Evolutionary conservation across 257 asterid species (phyloP).

Genomic region (Henckelia pumila): DNA sequence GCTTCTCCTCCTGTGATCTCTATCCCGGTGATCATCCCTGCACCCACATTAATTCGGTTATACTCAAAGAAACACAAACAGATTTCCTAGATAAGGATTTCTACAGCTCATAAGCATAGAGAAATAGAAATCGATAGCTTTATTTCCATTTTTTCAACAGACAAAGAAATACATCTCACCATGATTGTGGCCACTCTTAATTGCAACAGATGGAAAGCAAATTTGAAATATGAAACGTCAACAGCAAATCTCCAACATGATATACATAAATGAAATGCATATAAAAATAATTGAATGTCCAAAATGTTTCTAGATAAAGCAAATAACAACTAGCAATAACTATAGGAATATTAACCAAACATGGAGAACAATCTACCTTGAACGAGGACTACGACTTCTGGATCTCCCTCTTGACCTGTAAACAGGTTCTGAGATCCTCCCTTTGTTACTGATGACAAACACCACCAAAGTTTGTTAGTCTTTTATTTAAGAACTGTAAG

Average conservation of each 20-base stretch:
- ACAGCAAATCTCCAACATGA: not conserved
- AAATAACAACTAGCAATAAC: not conserved
- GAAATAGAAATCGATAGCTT: too few species aligned
- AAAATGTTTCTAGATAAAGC: not conserved
- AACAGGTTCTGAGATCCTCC: slow-evolving; percentile 78
- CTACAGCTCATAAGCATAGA: too few species aligned
- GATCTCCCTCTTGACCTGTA: slow-evolving; percentile 58
- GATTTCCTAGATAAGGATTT: too few species aligned
- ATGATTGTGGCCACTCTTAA: too few species aligned
- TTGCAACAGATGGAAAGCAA: too few species aligned
- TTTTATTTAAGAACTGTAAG: too few species aligned
- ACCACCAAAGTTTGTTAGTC: slow-evolving; percentile 15
- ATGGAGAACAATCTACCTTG: slow-evolving; percentile 49
- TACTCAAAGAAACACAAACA: not conserved
- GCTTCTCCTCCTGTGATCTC: slow-evolving; percentile 69
- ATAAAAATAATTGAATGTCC: not conserved
- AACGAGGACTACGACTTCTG: slow-evolving; percentile 90
- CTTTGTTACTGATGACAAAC: slow-evolving; percentile 55
- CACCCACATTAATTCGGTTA: slow-evolving; percentile 23
- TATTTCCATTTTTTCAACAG: too few species aligned
- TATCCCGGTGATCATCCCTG: slow-evolving; percentile 58
- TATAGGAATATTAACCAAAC: not conserved
- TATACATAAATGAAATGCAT: not conserved
- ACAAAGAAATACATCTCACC: too few species aligned
- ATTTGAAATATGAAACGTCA: not conserved